Percentiles rank a stretch among this genome's conserved stretches.
These are phyloP conservation scores for Sarocladium brachiariae DNA, from an alignment of 2,329 filamentous ascomycete species.

Conservation along the genomic window DNA sequence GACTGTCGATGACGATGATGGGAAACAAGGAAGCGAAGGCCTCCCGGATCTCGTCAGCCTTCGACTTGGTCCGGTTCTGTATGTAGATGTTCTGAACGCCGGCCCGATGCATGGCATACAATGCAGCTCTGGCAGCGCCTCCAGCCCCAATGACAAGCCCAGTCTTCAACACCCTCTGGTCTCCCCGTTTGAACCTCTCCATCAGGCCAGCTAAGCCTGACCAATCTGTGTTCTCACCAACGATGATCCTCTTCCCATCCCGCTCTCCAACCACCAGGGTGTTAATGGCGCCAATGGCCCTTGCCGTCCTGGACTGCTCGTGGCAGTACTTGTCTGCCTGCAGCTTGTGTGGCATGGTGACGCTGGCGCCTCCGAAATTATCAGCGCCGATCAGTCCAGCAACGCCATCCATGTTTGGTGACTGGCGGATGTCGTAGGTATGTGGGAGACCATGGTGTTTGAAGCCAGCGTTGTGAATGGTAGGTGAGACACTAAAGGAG, in stretches of 20 bases:
- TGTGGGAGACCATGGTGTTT: constrained; percentile 3
- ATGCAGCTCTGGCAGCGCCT: not conserved
- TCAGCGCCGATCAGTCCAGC: not conserved
- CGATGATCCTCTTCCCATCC: not conserved
- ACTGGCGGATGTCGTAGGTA: constrained; percentile 7
- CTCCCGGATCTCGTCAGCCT: not conserved
- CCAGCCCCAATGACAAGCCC: constrained; percentile 8
- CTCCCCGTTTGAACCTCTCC: not conserved
- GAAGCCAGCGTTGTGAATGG: constrained; percentile 9
- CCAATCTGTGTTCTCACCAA: constrained; percentile 7
- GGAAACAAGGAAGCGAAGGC: not conserved
- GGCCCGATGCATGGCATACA: constrained; percentile 4
- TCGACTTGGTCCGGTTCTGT: constrained; percentile 1
- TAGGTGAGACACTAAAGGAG: constrained; percentile 9
- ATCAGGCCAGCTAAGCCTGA: constrained; percentile 6
- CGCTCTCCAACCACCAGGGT: constrained; percentile 1
- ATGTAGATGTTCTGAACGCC: not conserved
- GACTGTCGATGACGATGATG: not conserved
- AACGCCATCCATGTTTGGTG: constrained; percentile 6
- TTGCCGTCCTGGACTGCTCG: not conserved
- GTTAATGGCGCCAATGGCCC: constrained; percentile 5
- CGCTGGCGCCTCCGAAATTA: constrained; percentile 6
- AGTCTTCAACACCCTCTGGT: not conserved
- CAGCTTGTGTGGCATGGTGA: constrained; percentile 10
- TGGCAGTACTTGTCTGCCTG: constrained; percentile 8